phyloP scores from a whole-genome alignment of 2,329 filamentous ascomycete species.

The Golovinomyces cichoracearum region DNA sequence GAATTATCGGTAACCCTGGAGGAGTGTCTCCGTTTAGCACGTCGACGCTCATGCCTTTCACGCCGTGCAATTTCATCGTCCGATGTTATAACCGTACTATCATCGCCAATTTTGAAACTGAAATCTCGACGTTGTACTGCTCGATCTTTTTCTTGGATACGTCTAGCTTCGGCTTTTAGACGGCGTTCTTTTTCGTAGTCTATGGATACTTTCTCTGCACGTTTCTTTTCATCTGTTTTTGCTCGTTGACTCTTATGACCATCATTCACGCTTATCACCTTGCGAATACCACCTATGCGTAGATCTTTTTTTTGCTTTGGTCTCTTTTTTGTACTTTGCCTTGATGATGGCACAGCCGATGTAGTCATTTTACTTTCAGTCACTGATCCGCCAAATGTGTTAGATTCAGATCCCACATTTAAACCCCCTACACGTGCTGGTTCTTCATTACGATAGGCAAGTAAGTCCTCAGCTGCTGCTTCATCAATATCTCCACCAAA shows the following conservation, averaged over 20 bases:
- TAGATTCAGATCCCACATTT: conserved; percentile 58
- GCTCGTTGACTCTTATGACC: not conserved
- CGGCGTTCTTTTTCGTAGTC: conserved; percentile 16
- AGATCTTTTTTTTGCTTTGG: conserved; percentile 9
- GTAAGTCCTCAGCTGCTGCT: conserved; percentile 40
- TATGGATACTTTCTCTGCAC: conserved; percentile 2
- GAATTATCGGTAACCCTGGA: conserved; percentile 6
- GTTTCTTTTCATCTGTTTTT: not conserved
- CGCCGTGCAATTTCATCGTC: conserved; percentile 3
- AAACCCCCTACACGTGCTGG: conserved; percentile 68
- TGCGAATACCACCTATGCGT: conserved; percentile 12
- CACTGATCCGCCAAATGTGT: conserved; percentile 51
- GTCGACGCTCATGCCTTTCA: conserved; percentile 6
- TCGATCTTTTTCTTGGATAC: conserved; percentile 28
- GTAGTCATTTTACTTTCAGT: conserved; percentile 18
- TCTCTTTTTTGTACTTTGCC: not conserved
- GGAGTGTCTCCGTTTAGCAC: conserved; percentile 8
- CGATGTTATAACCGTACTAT: conserved; percentile 7
- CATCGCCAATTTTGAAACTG: conserved; percentile 13
- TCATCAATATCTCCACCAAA: conserved; percentile 8
- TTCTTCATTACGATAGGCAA: conserved; percentile 65
- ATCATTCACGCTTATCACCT: conserved; percentile 7
- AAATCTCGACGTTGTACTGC: conserved; percentile 15
- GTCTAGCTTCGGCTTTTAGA: conserved; percentile 28
- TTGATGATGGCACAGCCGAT: conserved; percentile 25